These are phyloP conservation scores for Ophiocytium majus DNA, from an alignment of 352 stramenopile species.

Conservation along the genomic window DNA sequence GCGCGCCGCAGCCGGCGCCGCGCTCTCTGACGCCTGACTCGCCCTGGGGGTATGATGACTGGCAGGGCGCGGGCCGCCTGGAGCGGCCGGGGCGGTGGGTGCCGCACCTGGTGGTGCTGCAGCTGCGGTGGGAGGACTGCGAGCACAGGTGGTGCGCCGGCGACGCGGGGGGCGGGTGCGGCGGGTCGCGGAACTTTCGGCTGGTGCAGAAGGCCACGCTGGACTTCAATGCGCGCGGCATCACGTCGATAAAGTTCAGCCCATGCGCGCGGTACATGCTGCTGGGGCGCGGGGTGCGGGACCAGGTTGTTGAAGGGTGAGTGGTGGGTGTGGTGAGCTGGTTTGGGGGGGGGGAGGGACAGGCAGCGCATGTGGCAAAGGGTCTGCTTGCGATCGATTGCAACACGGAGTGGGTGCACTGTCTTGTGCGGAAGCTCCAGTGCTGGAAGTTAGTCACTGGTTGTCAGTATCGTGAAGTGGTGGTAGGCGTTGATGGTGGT, in stretches of 20 bases:
- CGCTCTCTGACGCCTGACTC: neutral
- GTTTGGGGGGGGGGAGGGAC: too few species aligned
- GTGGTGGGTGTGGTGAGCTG: too few species aligned
- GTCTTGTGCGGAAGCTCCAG: too few species aligned
- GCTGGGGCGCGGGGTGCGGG: constrained; percentile 34
- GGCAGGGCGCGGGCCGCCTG: neutral
- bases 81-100: constrained; percentile 23
- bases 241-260: constrained; percentile 51
- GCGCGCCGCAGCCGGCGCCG: too few species aligned
- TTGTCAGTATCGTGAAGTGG: too few species aligned
- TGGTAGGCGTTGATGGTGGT: too few species aligned
- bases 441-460: too few species aligned
- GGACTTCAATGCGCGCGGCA: neutral
- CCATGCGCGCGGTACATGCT: constrained; percentile 43
- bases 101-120: constrained; percentile 46
- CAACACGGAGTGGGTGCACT: too few species aligned
- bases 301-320: too few species aligned
- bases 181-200: neutral
- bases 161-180: constrained; percentile 22
- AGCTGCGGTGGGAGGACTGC: constrained; percentile 24
- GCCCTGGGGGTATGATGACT: neutral
- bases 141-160: neutral
- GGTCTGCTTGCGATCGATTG: too few species aligned
- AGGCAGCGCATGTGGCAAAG: too few species aligned
- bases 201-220: neutral